Evolutionary conservation across 805 yeast genomes (phyloP).

Genomic region (Wickerhamiella slavikovae): DNA sequence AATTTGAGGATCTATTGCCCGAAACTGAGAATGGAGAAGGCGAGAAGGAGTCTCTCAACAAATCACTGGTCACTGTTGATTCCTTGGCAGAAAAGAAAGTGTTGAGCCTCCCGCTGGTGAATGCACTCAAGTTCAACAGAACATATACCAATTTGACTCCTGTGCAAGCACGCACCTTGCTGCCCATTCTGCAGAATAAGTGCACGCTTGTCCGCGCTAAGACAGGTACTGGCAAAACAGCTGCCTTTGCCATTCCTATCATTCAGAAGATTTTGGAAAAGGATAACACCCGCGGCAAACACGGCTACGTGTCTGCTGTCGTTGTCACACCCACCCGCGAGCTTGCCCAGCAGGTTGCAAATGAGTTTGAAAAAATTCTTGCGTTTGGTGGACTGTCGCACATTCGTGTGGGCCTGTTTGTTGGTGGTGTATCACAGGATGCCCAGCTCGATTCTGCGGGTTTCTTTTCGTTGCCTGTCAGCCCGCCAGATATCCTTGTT

Average conservation of each 20-base stretch:
- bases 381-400: slow-evolving; percentile 15
- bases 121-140: slow-evolving; percentile 16
- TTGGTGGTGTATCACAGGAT: slow-evolving; percentile 41
- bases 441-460: slow-evolving; percentile 19
- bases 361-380: slow-evolving; percentile 33
- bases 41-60: slow-evolving; percentile 7
- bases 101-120: slow-evolving; percentile 15
- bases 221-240: slow-evolving; percentile 90
- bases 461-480: slow-evolving; percentile 16
- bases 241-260: slow-evolving; percentile 70
- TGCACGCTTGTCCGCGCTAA: slow-evolving; percentile 78
- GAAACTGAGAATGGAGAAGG: slow-evolving; percentile 2
- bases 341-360: slow-evolving; percentile 62
- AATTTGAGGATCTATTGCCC: slow-evolving; percentile 13
- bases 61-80: slow-evolving; percentile 13
- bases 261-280: slow-evolving; percentile 32
- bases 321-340: slow-evolving; percentile 83
- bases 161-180: slow-evolving; percentile 19
- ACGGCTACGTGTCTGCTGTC: slow-evolving; percentile 30
- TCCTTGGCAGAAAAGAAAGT: slow-evolving; percentile 12
- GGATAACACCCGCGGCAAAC: slow-evolving; percentile 17
- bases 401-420: slow-evolving; percentile 30
- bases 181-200: slow-evolving; percentile 52
- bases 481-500: slow-evolving; percentile 38
- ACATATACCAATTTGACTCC: slow-evolving; percentile 17